Evolutionary conservation across 257 asterid genomes (phyloP), one percentile per base, ranked within the genome.

Genomic region (Fraxinus excelsior): DNA sequence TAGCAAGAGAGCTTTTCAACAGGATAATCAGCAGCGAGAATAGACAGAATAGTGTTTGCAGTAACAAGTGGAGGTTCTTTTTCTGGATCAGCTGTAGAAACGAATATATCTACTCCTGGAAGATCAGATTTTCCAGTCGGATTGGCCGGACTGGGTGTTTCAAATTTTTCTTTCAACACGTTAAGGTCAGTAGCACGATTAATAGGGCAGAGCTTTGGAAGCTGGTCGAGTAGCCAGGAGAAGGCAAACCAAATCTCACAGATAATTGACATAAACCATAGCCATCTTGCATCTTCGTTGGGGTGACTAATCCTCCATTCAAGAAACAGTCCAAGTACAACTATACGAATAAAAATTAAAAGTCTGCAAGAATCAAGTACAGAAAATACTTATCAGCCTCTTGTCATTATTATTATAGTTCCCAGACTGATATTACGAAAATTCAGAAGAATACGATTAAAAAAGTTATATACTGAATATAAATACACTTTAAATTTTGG

Each of bases 11-110:
- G 90, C 84, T 92, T 92, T 56, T 92, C 97, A 10, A 89, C 96
- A 2, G 96, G 96, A 79, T 92, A 92, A 9, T 92, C 91, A 11
- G 90, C 88, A 0, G 96, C 92, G 23, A 92, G 96, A 69, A 92
- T 92, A 4, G 97, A 92, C 14, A 92, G 84, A 32, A 92, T 90
- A 13, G 97, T 92, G 85, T 92, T 92, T 70, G 96, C 86, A 1
- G 97, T 92, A 16, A 92, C 96, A 2, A 92, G 90, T 0, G 97
- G 97, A 18, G 97, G 96, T 83, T 92, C 97, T 78, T 92, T 92
- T 64, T 88, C 96, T 7, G 97, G 96, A 80, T 92, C 97, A n/a
- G 96, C 97, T 3, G 97, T 92, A 21, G 96, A 90, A 67, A 92
- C 97, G 40, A 85, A 92, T 12, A 92, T 38, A 60, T 92, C 97